Evolutionary conservation across 495 filamentous ascomycete genomes (phyloP), one percentile per base, ranked within the genome.

Genomic region (Polyplosphaeria fusca): DNA sequence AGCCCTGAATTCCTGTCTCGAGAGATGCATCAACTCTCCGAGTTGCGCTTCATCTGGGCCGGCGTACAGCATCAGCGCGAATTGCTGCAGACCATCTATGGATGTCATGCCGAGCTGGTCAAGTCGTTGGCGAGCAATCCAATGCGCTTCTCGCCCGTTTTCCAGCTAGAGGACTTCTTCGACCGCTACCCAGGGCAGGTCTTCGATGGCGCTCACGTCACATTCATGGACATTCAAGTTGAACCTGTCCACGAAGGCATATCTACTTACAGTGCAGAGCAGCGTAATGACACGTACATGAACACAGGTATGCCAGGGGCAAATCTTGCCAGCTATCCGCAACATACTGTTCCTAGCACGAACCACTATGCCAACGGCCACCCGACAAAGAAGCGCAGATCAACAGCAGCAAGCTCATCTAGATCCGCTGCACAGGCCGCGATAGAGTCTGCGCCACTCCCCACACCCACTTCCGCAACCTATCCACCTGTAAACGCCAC

Each of bases 161-260:
- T 91, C 62, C 86, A 90, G 52, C 78, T 91, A 3, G 89, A 94
- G 58, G 88, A 91, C 61, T 94, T 94, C 68, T 85, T 91, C 64
- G 87, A 91, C 63, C 80, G 89, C 19, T 94, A 94, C 64, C 75
- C 76, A 0, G 79, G 76, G 9, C 61, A 76, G 28, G 64, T 67
- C 1, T 71, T 82, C 41, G 80, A 84, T 56, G 76, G 77, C 27
- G 73, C 77, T 1, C 77, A 84, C 63, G 71, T 82, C 13, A 71
- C 74, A n/a, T 72, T 73, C 55, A 50, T 47, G 16, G 71, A 73
- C 16, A 55, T 73, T 25, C 55, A 54, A 30, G 38, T 65, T 11
- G 68, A 71, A n/a, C 38, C 59, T 19, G 38, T 66, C 22, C 63
- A 61, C 50, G 64, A 69, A 42, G 64, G 64, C 46, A 53, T 63